These are phyloP conservation scores for Elaeis guineensis DNA, from an alignment of 176 grass and related monocot species.

Conservation along the genomic window DNA sequence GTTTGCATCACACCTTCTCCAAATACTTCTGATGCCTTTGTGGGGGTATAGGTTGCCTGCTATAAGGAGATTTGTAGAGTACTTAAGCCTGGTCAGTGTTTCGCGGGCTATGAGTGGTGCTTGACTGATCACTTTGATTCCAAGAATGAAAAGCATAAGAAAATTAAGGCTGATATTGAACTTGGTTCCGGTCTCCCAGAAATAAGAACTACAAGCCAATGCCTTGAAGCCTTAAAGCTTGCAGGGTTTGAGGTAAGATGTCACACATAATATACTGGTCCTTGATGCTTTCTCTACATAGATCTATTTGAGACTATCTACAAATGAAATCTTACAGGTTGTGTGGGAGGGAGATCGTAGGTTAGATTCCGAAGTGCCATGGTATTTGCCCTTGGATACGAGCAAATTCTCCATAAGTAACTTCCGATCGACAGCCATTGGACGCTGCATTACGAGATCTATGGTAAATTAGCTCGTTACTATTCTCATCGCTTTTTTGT, in stretches of 20 bases:
- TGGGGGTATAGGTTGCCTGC: background rate
- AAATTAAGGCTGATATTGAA: background rate
- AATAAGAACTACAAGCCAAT: background rate
- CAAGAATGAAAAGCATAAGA: background rate
- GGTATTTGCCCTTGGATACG: background rate
- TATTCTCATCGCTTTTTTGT: background rate
- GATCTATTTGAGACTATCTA: background rate
- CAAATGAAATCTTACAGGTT: background rate
- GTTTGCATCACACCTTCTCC: background rate
- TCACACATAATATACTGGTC: background rate
- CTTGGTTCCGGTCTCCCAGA: background rate
- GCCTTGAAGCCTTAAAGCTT: background rate
- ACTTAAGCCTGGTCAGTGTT: background rate
- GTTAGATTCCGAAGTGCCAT: background rate
- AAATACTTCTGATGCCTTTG: background rate
- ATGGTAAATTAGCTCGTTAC: background rate
- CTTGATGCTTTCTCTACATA: background rate
- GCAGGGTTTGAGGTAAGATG: conserved; percentile 2
- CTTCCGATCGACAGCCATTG: background rate
- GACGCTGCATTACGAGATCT: background rate
- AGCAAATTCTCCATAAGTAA: background rate
- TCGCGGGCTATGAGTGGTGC: background rate
- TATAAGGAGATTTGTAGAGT: background rate
- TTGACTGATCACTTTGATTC: background rate
- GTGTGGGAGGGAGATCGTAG: background rate